Base-by-base conservation (phyloP, 345 rosid species). In the Ceriops decandra region DNA sequence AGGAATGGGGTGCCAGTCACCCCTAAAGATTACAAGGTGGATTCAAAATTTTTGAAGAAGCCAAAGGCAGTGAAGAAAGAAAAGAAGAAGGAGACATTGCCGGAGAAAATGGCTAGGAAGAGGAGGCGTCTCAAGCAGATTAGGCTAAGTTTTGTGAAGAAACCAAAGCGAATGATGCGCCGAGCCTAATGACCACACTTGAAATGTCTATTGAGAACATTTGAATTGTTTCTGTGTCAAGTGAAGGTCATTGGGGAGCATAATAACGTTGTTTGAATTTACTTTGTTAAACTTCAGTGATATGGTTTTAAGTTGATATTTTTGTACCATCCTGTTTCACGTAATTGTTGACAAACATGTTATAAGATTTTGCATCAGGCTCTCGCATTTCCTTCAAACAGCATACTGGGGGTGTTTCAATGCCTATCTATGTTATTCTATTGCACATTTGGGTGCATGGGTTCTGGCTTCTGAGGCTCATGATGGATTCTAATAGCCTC, bases 31-130 rank as follows among this genome's bases (percentile, higher is more conserved):
- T 88, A 95, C 62, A 82, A 60, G 69, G 83, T 90, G 52, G 96
- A 91, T 20, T 84, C 85, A 1, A 76, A 83, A 68, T 88, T 70
- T 71, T 61, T 84, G 82, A 90, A 87, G 74, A 91, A 90, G 77
- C 80, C 85, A 0, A 82, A 79, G 82, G 85, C 72, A 33, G 87
- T 72, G 59, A 82, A 83, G 77, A 84, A 82, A 66, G 90, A 75
- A 86, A 91, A 90, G 78, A 91, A 88, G 86, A 82, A 98, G 68
- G 96, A 90, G 85, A 95, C 98, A 11, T 81, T 95, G 63, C 96
- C 98, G 3, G 98, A 95, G 85, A 95, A 95, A 85, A 90, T 84
- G 70, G 96, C 92, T 0, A 84, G 96, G 83, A 95, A 95, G 83
- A 95, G 82, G 85, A 86, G 81, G 53, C 85, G 88, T 7, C 88